These are phyloP conservation scores for Ascocoryne sarcoides DNA, from an alignment of 2,329 filamentous ascomycete species.

Conservation along the genomic window DNA sequence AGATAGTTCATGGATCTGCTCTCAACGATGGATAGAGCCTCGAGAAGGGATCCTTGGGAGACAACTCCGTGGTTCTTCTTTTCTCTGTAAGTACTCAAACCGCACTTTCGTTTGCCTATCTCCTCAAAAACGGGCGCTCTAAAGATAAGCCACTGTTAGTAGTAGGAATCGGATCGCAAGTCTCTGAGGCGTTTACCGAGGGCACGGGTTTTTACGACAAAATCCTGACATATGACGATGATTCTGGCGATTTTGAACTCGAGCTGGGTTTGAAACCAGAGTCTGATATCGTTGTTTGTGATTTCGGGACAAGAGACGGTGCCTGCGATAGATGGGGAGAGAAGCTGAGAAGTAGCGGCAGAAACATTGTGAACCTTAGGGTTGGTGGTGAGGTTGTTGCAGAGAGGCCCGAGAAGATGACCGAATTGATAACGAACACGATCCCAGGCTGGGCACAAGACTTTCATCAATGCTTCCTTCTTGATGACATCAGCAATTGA, in stretches of 20 bases:
- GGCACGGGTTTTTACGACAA: constrained; percentile 16
- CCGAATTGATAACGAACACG: constrained; percentile 9
- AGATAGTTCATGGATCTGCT: constrained; percentile 11
- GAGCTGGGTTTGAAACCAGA: constrained; percentile 13
- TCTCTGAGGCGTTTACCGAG: constrained; percentile 15
- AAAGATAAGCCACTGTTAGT: constrained; percentile 10
- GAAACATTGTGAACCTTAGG: constrained; percentile 8
- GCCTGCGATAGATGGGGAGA: constrained; percentile 14
- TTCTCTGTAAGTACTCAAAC: constrained; percentile 22
- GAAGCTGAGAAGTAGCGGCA: constrained; percentile 7
- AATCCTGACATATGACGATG: constrained; percentile 16
- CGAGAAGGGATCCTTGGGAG: constrained; percentile 13
- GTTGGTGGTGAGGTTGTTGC: constrained; percentile 14
- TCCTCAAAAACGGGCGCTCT: constrained; percentile 16
- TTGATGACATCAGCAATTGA: constrained; percentile 13
- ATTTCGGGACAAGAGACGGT: constrained; percentile 17
- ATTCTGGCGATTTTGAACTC: constrained; percentile 6
- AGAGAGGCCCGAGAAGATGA: constrained; percentile 10
- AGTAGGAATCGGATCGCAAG: constrained; percentile 19
- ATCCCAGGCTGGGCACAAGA: background rate
- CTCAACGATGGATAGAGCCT: constrained; percentile 13
- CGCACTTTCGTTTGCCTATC: constrained; percentile 17
- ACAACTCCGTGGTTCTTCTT: constrained; percentile 16
- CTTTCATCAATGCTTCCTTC: constrained; percentile 13
- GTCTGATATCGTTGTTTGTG: constrained; percentile 15